phyloP scores from a whole-genome alignment of 2,329 filamentous ascomycete genomes.

The Colletotrichum siamense region DNA sequence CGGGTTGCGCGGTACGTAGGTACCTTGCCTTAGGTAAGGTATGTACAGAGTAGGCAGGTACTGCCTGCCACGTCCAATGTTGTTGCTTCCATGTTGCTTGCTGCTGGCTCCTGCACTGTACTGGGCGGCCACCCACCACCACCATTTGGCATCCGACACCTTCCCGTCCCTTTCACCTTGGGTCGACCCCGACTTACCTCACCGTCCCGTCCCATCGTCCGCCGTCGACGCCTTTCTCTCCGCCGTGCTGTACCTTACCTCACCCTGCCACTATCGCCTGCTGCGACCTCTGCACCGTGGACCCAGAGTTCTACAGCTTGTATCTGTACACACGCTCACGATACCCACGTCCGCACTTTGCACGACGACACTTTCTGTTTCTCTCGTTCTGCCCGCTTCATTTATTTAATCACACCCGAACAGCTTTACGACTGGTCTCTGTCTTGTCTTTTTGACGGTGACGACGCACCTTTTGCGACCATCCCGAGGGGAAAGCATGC shows the following conservation, averaged over 20 bases:
- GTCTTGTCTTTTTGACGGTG: background rate
- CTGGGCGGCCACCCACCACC: background rate
- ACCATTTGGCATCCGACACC: background rate
- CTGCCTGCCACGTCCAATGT: background rate
- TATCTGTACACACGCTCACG: background rate
- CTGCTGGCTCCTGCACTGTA: background rate
- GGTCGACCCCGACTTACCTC: background rate
- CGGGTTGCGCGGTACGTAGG: too few relatives aligned
- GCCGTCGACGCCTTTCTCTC: background rate
- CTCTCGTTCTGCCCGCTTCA: background rate
- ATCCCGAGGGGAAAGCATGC: constrained; percentile 12
- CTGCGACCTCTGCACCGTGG: background rate
- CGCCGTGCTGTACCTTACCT: background rate
- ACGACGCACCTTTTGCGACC: background rate
- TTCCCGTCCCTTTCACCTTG: background rate
- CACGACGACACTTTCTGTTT: background rate
- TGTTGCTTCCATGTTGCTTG: background rate
- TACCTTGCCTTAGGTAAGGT: too few relatives aligned
- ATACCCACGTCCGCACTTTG: background rate
- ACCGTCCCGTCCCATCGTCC: background rate
- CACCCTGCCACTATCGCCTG: background rate
- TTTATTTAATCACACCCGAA: background rate
- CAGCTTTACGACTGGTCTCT: background rate
- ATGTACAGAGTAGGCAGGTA: too few relatives aligned
- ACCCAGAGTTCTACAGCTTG: background rate